These are phyloP conservation scores for Epichloe gansuensis DNA, from an alignment of 2,329 filamentous ascomycete genomes.

Conservation along the genomic window DNA sequence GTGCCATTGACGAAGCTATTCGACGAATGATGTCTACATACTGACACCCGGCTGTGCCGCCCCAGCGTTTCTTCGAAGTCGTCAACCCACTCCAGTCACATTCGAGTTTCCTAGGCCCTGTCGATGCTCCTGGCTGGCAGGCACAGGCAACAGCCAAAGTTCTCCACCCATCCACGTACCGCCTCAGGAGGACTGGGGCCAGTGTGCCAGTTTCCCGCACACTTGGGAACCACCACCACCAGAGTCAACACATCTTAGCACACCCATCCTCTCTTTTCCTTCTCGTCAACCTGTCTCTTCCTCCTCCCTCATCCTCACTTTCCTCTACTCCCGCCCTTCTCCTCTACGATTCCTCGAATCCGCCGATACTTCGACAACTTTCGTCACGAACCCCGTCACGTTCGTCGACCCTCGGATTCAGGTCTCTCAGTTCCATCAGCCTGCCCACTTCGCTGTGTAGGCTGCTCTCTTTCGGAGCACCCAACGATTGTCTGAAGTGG, in stretches of 20 bases:
- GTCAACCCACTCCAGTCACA: neutral
- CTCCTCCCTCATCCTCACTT: constrained; percentile 7
- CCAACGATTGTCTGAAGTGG: constrained; percentile 3
- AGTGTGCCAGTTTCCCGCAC: neutral
- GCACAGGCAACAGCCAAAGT: neutral
- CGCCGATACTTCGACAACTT: constrained; percentile 22
- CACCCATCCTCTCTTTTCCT: neutral
- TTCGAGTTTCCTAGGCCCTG: neutral
- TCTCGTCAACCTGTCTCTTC: constrained; percentile 6
- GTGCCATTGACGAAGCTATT: neutral
- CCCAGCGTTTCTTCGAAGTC: constrained; percentile 7
- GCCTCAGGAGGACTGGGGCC: neutral
- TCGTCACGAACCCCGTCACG: constrained; percentile 18
- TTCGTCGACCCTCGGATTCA: constrained; percentile 16
- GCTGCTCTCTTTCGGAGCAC: constrained; percentile 13
- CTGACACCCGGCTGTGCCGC: constrained; percentile 11
- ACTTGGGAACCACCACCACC: neutral
- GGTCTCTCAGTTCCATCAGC: constrained; percentile 16
- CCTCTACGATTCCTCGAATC: constrained; percentile 25
- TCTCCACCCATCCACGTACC: neutral
- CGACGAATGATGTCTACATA: neutral
- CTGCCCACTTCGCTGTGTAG: constrained; percentile 16
- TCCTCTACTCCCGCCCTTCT: constrained; percentile 10
- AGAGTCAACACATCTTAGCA: neutral
- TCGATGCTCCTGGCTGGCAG: neutral